Base-by-base conservation (phyloP, 441 rosid species). In the Populus trichocarpa region DNA sequence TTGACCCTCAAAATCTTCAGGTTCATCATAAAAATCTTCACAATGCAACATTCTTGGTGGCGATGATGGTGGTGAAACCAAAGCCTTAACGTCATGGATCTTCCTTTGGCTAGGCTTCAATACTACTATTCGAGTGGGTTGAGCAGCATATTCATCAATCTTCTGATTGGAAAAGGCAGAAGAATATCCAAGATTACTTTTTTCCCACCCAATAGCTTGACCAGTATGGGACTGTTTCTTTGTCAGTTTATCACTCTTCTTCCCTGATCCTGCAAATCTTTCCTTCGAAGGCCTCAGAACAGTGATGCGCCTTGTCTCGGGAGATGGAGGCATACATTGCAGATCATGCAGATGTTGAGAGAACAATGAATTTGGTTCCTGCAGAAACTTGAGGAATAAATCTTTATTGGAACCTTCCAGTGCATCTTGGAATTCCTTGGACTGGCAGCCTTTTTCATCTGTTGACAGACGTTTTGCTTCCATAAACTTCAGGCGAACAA, bases 391-490 rank as follows among this genome's bases (percentile, higher is more conserved):
- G 76, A 92, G 91, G 78, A 94, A 86, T 65, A 94, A 76, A 81
- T 94, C 98, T 82, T 84, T 90, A 80, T 94, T 89, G 66, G 95
- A 88, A 84, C 91, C 88, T 75, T 94, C 99, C 69, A 96, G 84
- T 67, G 98, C 96, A 64, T 94, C 97, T 80, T 87, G 93, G 82
- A 93, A 94, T 78, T 96, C 97, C 86, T 85, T 85, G 72, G 98
- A 89, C 80, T 88, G 92, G 77, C 91, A 88, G 74, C 90, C 91
- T 78, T 81, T 92, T 65, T 92, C 96, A 85, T 93, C 90, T 28
- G 93, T 87, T 14, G 91, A 92, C 82, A 93, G 85, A 67, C 91
- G 90, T 81, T 96, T 96, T 71, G 96, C 97, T 83, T 96, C 99
- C 76, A 83, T 77, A 82, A 94, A 93, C 90, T 96, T 96, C 77